Evolutionary conservation across 495 filamentous ascomycete species (phyloP).

Genomic region (Endocarpon pusillum): DNA sequence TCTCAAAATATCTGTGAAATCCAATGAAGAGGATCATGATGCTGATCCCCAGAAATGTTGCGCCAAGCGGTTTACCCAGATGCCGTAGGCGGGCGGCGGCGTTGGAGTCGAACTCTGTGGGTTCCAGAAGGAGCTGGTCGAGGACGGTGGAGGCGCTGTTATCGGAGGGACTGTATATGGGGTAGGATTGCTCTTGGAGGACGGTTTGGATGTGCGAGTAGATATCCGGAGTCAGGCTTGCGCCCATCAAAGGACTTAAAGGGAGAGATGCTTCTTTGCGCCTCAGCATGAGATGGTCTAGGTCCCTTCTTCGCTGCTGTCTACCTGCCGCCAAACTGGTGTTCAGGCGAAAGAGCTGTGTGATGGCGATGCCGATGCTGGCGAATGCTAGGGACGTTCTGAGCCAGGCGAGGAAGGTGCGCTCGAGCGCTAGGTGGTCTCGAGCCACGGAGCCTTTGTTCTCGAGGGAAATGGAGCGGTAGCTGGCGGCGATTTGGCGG

Average conservation of each 20-base stretch:
- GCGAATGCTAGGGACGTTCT: slow-evolving; percentile 91
- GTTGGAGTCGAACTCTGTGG: slow-evolving; percentile 2
- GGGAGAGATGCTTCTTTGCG: no score
- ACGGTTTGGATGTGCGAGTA: background rate
- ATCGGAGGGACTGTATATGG: background rate
- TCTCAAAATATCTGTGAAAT: slow-evolving; percentile 50
- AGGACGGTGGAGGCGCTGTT: background rate
- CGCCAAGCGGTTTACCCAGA: slow-evolving; percentile 83
- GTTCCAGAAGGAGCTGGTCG: slow-evolving; percentile 2
- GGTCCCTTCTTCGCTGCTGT: no score
- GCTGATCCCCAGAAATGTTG: slow-evolving; percentile 77
- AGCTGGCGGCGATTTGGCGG: slow-evolving; percentile 39
- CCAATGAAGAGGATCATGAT: slow-evolving; percentile 77
- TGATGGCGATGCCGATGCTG: slow-evolving; percentile 88
- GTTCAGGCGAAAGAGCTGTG: slow-evolving; percentile 90
- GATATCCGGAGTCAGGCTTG: slow-evolving; percentile 9
- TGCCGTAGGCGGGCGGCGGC: slow-evolving; percentile 37
- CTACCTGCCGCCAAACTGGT: slow-evolving; percentile 31
- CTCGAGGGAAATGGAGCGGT: slow-evolving; percentile 76
- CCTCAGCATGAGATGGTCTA: no score
- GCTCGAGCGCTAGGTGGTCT: slow-evolving; percentile 92
- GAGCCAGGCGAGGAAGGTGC: slow-evolving; percentile 94
- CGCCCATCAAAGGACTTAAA: slow-evolving; percentile 6
- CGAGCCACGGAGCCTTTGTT: slow-evolving; percentile 93
- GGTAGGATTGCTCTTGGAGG: no score